A percentile compares a stretch with the other conserved stretches of the same genome.
Conservation (phyloP, 2,329 filamentous ascomycete species). For the Ceratocystis papillata region DNA sequence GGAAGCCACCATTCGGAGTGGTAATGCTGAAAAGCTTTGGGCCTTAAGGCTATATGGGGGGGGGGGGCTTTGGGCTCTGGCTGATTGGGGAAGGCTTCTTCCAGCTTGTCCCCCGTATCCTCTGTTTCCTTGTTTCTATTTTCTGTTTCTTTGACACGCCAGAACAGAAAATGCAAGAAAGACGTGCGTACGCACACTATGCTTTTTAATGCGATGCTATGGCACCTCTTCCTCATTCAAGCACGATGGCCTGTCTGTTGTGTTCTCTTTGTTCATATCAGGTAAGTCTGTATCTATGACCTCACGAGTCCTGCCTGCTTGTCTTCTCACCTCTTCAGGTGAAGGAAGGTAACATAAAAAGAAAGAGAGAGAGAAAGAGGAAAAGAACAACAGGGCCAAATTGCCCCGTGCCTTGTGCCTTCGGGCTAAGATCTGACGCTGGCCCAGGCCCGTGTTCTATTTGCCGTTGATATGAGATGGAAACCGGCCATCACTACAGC, state of each 20-base stretch:
- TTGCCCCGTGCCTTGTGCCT: neutral
- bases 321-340: neutral
- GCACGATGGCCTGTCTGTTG: neutral
- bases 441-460: slow-evolving; percentile 4
- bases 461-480: slow-evolving; percentile 14
- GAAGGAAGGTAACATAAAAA: neutral
- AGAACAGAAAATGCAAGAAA: neutral
- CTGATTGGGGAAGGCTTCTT: neutral
- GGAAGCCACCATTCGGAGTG: neutral
- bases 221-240: neutral
- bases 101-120: neutral
- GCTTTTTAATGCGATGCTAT: neutral
- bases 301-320: neutral
- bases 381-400: neutral
- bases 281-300: neutral
- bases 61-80: neutral
- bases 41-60: neutral
- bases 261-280: neutral
- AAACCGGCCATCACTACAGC: neutral
- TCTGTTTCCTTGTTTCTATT: slow-evolving; percentile 5
- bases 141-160: neutral
- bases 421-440: neutral
- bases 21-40: slow-evolving; percentile 8
- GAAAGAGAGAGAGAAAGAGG: neutral
- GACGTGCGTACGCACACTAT: neutral